Percentiles rank a stretch among this genome's conserved stretches.
These are phyloP conservation scores for Mallotus japonicus DNA, from an alignment of 441 rosid genomes.

Conservation along the genomic window DNA sequence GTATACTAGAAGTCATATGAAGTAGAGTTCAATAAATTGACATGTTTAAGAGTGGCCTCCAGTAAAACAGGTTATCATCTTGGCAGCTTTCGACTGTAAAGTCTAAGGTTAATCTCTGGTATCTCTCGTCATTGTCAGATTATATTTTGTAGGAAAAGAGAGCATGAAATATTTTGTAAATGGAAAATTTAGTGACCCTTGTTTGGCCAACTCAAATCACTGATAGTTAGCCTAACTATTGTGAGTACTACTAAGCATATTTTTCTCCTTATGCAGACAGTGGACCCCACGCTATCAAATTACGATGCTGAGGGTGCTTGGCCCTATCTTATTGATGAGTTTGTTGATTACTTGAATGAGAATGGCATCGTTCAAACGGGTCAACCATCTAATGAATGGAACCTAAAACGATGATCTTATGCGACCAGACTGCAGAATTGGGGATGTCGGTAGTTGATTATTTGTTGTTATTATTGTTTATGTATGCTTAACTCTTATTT, in stretches of 20 bases:
- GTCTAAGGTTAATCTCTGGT: too few relatives aligned
- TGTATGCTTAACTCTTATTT: not conserved
- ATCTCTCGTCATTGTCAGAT: too few relatives aligned
- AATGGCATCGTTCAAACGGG: constrained; percentile 43
- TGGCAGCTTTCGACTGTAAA: too few relatives aligned
- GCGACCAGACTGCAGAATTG: not conserved
- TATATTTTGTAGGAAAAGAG: too few relatives aligned
- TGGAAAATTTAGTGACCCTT: too few relatives aligned
- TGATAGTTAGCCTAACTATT: too few relatives aligned
- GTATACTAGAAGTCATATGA: too few relatives aligned
- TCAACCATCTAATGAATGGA: constrained; percentile 12
- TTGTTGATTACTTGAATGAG: constrained; percentile 81
- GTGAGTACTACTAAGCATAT: not conserved
- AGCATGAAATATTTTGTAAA: too few relatives aligned
- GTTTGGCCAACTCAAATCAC: too few relatives aligned
- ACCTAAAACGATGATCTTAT: constrained; percentile 7
- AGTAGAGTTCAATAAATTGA: too few relatives aligned
- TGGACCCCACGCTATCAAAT: constrained; percentile 60
- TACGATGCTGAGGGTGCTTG: constrained; percentile 96
- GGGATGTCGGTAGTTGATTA: not conserved
- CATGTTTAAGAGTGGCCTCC: too few relatives aligned
- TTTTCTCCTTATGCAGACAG: constrained; percentile 44
- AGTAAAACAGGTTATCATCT: too few relatives aligned
- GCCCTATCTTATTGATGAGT: constrained; percentile 97
- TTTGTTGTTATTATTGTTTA: not conserved